Percentiles rank a stretch among this genome's conserved stretches.
These are phyloP conservation scores for Leishmania turanica DNA, from an alignment of 208 protist species.

Conservation along the genomic window DNA sequence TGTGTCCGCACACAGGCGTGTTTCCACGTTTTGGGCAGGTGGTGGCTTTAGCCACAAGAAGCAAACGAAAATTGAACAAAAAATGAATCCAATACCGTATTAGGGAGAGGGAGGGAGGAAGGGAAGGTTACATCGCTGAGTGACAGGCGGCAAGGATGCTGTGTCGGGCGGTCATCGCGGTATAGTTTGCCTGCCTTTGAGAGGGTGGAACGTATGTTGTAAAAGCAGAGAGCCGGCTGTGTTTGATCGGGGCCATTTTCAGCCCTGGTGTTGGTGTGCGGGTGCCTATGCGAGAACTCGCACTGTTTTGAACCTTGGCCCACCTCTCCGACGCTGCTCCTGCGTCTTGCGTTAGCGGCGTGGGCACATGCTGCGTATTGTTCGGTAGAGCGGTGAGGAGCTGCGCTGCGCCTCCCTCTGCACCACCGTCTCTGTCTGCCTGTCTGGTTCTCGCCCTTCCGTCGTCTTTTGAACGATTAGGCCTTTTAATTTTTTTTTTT, in stretches of 20 bases:
- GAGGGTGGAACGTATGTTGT: neutral
- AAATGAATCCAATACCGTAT: neutral
- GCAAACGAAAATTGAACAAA: too few relatives aligned
- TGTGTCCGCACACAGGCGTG: neutral
- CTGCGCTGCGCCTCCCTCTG: neutral
- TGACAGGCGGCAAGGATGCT: neutral
- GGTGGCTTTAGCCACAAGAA: neutral
- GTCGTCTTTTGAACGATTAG: neutral
- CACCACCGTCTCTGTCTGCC: neutral
- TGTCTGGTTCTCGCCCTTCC: neutral
- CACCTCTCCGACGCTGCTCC: neutral
- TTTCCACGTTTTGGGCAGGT: neutral
- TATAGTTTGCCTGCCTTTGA: neutral
- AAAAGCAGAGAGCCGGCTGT: neutral
- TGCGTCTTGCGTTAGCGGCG: neutral
- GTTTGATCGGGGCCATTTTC: neutral
- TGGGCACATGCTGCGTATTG: neutral
- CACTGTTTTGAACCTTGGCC: neutral
- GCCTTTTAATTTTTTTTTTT: neutral
- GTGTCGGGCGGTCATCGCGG: neutral
- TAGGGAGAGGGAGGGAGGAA: too few relatives aligned
- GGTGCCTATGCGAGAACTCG: neutral
- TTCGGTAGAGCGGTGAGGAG: neutral
- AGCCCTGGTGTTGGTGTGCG: neutral
- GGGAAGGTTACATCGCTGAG: neutral